phyloP scores from a whole-genome alignment of 2,329 filamentous ascomycete genomes.

The Colletotrichum sp. region DNA sequence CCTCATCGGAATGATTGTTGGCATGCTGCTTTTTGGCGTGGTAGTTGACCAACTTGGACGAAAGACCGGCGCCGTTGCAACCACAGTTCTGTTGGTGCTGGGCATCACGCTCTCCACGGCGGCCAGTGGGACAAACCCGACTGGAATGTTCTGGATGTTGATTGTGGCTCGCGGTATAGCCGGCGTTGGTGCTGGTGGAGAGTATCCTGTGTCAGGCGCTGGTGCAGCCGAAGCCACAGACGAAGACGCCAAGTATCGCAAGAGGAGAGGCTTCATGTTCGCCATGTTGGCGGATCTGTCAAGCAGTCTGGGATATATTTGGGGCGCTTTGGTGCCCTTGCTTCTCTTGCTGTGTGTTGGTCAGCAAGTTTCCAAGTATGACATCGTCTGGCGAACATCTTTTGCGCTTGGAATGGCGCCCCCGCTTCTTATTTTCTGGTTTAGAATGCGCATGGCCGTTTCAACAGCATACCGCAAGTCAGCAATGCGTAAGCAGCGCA shows the following conservation, averaged over 20 bases:
- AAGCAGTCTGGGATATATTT: slow-evolving; percentile 55
- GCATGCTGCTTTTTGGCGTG: slow-evolving; percentile 59
- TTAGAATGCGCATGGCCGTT: slow-evolving; percentile 56
- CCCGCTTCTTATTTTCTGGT: slow-evolving; percentile 56
- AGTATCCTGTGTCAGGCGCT: slow-evolving; percentile 57
- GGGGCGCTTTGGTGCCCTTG: slow-evolving; percentile 52
- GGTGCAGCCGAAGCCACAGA: slow-evolving; percentile 60
- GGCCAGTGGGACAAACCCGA: slow-evolving; percentile 39
- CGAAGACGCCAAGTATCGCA: slow-evolving; percentile 47
- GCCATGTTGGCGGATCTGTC: slow-evolving; percentile 59
- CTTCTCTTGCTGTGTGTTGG: slow-evolving; percentile 55
- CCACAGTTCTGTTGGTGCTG: slow-evolving; percentile 50
- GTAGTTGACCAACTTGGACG: slow-evolving; percentile 56
- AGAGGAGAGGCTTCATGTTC: slow-evolving; percentile 59
- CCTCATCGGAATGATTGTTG: slow-evolving; percentile 60
- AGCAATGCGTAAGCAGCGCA: slow-evolving; percentile 47
- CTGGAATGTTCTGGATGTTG: slow-evolving; percentile 57
- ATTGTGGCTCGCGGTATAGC: slow-evolving; percentile 45
- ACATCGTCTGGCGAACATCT: slow-evolving; percentile 54
- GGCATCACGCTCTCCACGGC: slow-evolving; percentile 52
- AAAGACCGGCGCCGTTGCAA: slow-evolving; percentile 49
- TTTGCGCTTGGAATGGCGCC: slow-evolving; percentile 56
- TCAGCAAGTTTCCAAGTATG: slow-evolving; percentile 43
- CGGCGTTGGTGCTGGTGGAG: slow-evolving; percentile 50
- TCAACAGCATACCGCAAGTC: slow-evolving; percentile 53